Conservation (phyloP, 2,329 filamentous ascomycete species). For the Colletotrichum sp. region DNA sequence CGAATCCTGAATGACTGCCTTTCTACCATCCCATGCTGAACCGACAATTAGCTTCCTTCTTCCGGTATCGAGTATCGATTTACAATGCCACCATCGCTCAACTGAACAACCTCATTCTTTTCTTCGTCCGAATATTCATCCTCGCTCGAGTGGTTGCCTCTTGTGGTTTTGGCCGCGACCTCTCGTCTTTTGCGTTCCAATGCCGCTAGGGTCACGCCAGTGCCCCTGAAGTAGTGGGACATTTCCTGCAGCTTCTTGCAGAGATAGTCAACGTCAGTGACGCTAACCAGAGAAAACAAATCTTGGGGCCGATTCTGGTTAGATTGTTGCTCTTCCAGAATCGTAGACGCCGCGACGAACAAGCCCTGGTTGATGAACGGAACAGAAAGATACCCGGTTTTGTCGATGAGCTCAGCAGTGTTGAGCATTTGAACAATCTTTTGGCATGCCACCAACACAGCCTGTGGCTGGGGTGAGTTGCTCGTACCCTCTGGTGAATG, state of each 20-base stretch:
- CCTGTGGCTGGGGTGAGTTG: neutral
- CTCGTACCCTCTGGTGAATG: neutral
- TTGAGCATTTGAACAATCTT: neutral
- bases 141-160: neutral
- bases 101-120: neutral
- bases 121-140: neutral
- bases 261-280: neutral
- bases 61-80: neutral
- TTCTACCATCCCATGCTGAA: neutral
- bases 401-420: neutral
- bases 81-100: neutral
- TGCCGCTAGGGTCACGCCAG: neutral
- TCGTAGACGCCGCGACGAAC: neutral
- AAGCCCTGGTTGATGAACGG: neutral
- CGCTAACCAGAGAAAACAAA: neutral
- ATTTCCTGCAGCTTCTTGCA: neutral
- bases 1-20: neutral
- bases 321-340: neutral
- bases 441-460: neutral
- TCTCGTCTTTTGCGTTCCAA: neutral
- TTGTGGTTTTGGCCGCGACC: neutral
- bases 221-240: neutral
- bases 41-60: neutral
- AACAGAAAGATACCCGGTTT: neutral
- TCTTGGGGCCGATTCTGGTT: neutral